Percentiles rank a stretch among this genome's conserved stretches.
Evolutionary conservation across 2,329 filamentous ascomycete species (phyloP).

Genomic region (Arthroderma uncinatum): DNA sequence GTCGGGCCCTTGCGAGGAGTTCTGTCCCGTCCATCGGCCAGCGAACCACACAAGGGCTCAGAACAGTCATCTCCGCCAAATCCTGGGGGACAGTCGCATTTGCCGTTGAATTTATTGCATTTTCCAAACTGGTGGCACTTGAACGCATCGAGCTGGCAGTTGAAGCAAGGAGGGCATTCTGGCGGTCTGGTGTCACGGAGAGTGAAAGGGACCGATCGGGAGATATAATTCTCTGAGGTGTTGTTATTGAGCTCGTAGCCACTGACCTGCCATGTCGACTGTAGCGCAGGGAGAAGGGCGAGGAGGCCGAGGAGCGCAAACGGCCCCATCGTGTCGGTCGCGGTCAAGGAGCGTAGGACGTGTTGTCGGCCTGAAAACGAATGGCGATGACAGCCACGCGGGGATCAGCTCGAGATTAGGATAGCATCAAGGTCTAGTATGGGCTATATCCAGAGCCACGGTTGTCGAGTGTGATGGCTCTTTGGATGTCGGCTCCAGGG

Average conservation of each 20-base stretch:
- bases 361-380: background rate
- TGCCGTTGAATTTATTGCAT: constrained; percentile 82
- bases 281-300: constrained; percentile 16
- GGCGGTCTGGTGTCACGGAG: constrained; percentile 60
- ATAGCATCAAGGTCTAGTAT: background rate
- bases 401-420: background rate
- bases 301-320: constrained; percentile 6
- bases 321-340: constrained; percentile 11
- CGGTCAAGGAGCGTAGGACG: background rate
- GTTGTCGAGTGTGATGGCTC: background rate
- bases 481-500: background rate
- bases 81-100: constrained; percentile 82
- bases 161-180: constrained; percentile 58
- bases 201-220: constrained; percentile 43
- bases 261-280: constrained; percentile 19
- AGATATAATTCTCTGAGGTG: constrained; percentile 51
- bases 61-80: constrained; percentile 93
- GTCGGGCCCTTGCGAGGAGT: constrained; percentile 57
- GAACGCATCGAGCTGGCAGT: constrained; percentile 90
- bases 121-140: constrained; percentile 80
- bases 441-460: too few relatives aligned
- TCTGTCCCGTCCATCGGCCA: constrained; percentile 69
- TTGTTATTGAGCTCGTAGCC: constrained; percentile 38
- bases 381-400: background rate
- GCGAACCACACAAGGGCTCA: constrained; percentile 79